Percentiles rank a stretch among this genome's conserved stretches.
phyloP scores from a whole-genome alignment of 176 grass and related monocot genomes.

The Themeda triandra region DNA sequence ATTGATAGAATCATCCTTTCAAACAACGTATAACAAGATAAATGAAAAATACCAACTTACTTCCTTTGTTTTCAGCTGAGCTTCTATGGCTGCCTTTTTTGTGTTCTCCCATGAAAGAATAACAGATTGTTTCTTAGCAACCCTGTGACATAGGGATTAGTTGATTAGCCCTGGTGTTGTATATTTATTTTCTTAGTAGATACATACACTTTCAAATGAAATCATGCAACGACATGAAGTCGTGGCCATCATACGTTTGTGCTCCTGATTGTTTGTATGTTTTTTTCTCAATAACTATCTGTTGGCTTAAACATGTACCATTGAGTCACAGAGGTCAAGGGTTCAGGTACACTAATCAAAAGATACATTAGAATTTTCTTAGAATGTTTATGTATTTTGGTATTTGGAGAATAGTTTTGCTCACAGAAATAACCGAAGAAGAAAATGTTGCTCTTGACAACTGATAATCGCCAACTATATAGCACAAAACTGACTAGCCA shows the following conservation, averaged over 20 bases:
- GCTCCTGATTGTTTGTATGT: background rate
- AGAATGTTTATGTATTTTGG: background rate
- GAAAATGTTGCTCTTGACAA: background rate
- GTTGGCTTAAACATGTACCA: background rate
- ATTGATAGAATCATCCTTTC: background rate
- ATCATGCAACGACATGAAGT: background rate
- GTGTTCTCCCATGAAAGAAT: conserved; percentile 90
- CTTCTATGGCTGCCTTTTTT: conserved; percentile 62
- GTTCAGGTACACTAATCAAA: background rate
- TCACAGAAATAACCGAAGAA: background rate
- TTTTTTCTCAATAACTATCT: background rate
- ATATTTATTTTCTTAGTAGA: background rate
- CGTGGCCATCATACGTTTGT: background rate
- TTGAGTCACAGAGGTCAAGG: background rate
- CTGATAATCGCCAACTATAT: background rate
- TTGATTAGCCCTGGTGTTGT: background rate
- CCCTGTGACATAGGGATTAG: conserved; percentile 32
- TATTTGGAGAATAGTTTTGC: background rate
- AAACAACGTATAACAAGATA: background rate
- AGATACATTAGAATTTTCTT: background rate
- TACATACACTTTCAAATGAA: background rate
- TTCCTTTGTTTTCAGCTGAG: conserved; percentile 69
- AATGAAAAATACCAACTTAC: conserved; percentile 26
- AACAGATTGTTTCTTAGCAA: conserved; percentile 58
- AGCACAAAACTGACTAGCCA: background rate